These are phyloP conservation scores for Bocquillonia castaneifolia DNA, from an alignment of 441 rosid genomes.

Conservation along the genomic window DNA sequence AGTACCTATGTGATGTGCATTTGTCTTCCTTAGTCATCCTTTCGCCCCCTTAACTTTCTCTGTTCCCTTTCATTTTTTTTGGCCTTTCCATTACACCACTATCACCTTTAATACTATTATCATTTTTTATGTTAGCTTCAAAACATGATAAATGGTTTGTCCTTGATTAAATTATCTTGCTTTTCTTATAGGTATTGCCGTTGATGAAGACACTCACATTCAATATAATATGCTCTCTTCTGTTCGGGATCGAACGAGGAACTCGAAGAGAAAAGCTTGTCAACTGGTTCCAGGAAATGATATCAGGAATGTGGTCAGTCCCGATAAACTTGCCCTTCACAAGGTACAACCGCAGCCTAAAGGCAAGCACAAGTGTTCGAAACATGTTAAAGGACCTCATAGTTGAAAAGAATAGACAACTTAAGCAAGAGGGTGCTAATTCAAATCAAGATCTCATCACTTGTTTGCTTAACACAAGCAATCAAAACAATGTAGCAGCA, in stretches of 20 bases:
- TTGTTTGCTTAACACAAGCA: constrained; percentile 32
- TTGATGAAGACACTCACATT: constrained; percentile 38
- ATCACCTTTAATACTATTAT: too few relatives aligned
- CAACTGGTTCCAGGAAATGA: constrained; percentile 31
- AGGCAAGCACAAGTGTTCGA: constrained; percentile 31
- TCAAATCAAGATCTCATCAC: constrained; percentile 40
- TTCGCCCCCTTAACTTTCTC: too few relatives aligned
- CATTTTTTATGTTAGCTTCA: too few relatives aligned
- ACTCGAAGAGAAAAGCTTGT: constrained; percentile 31
- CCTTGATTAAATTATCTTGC: constrained; percentile 23
- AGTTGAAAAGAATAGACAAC: constrained; percentile 30
- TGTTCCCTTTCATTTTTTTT: too few relatives aligned
- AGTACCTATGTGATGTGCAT: too few relatives aligned
- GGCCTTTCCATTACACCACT: too few relatives aligned
- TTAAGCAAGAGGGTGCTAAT: constrained; percentile 26
- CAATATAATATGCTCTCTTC: constrained; percentile 43
- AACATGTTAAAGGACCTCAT: constrained; percentile 32
- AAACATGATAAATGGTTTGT: background rate
- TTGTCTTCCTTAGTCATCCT: too few relatives aligned
- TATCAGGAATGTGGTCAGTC: constrained; percentile 48
- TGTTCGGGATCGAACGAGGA: constrained; percentile 41
- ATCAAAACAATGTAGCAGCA: constrained; percentile 15
- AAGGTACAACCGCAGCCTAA: constrained; percentile 36
- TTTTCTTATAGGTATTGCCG: constrained; percentile 21
- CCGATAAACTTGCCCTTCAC: constrained; percentile 52